phyloP scores from a whole-genome alignment of 2,329 filamentous ascomycete species.

The Leptographium galeiforme region DNA sequence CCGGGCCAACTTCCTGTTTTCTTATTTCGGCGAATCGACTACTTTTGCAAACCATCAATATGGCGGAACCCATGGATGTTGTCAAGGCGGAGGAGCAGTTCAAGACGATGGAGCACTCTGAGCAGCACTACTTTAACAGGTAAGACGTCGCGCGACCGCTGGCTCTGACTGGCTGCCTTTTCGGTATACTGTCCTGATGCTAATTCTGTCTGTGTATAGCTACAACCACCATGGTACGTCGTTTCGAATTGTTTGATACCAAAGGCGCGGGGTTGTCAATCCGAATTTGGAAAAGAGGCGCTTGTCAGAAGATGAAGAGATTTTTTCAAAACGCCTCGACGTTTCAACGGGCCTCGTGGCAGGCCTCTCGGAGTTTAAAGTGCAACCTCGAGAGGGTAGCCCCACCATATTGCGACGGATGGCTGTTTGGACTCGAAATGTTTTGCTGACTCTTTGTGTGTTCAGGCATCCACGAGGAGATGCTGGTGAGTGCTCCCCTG shows the following conservation, averaged over 20 bases:
- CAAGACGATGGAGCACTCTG: conserved; percentile 74
- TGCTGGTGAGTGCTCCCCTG: conserved; percentile 59
- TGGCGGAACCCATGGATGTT: conserved; percentile 41
- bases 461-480: conserved; percentile 88
- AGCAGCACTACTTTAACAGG: conserved; percentile 99
- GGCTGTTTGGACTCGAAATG: background rate
- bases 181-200: background rate
- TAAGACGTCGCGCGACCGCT: conserved; percentile 23
- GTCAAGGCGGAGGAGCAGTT: conserved; percentile 49
- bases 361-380: too few relatives aligned
- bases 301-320: background rate
- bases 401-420: background rate
- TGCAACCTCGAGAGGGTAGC: background rate
- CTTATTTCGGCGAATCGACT: background rate
- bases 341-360: conserved; percentile 7
- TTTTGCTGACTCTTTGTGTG: conserved; percentile 11
- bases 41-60: conserved; percentile 11
- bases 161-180: background rate
- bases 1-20: background rate
- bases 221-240: conserved; percentile 91
- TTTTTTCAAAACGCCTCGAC: background rate
- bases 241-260: background rate
- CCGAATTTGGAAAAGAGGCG: too few relatives aligned
- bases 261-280: too few relatives aligned
- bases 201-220: conserved; percentile 33